Percentiles rank a stretch among this genome's conserved stretches.
phyloP scores from a whole-genome alignment of 768 basidiomycete species.

The Boletus edulis region DNA sequence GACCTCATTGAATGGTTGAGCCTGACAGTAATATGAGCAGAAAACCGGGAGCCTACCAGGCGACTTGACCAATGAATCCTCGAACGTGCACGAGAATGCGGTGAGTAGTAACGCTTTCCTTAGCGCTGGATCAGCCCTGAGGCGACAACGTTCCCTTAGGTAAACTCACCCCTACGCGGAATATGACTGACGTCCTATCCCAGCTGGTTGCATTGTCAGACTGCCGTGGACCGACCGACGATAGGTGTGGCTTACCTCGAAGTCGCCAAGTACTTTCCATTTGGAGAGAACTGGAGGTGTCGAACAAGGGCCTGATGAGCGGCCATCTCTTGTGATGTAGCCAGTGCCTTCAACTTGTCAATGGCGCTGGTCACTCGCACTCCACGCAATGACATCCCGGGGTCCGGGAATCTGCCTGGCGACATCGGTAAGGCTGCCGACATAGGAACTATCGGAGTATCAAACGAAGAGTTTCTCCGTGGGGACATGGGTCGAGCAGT shows the following conservation, averaged over 20 bases:
- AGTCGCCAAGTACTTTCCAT: constrained; percentile 51
- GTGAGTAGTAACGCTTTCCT: constrained; percentile 45
- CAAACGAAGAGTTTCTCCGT: constrained; percentile 30
- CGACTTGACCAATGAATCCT: constrained; percentile 55
- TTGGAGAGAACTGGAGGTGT: constrained; percentile 55
- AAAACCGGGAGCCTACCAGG: constrained; percentile 36
- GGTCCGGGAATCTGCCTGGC: constrained; percentile 32
- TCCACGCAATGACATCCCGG: constrained; percentile 34
- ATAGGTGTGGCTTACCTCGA: constrained; percentile 38
- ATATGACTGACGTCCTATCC: constrained; percentile 51
- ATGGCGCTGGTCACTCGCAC: constrained; percentile 40
- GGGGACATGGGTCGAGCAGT: constrained; percentile 32
- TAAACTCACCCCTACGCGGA: constrained; percentile 43
- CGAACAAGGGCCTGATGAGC: constrained; percentile 51
- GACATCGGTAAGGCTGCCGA: constrained; percentile 27
- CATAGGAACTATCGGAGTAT: constrained; percentile 21
- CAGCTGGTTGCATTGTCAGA: constrained; percentile 34
- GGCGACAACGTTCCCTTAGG: constrained; percentile 3
- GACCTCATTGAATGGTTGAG: constrained; percentile 36
- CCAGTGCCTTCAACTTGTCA: constrained; percentile 41
- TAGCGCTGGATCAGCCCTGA: constrained; percentile 13
- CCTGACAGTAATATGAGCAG: neutral
- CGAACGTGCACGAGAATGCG: constrained; percentile 49
- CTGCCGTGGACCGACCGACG: neutral
- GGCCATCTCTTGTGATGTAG: constrained; percentile 40